Conservation (phyloP, 768 basidiomycete genomes). For the Phylloporus scabripes region DNA sequence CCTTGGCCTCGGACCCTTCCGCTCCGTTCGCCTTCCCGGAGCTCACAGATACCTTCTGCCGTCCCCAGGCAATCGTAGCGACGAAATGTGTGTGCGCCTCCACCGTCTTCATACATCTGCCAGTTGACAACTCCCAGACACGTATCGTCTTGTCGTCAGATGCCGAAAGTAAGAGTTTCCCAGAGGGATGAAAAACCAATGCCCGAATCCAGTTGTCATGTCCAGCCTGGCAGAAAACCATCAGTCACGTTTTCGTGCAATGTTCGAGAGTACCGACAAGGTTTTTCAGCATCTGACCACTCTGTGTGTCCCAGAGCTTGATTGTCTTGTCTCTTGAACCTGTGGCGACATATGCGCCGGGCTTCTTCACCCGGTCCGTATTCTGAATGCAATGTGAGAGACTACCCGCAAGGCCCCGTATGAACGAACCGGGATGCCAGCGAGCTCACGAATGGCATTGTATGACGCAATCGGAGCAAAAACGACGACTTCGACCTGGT, state of each 20-base stretch:
- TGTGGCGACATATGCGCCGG: slow-evolving; percentile 63
- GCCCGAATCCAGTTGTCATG: slow-evolving; percentile 92
- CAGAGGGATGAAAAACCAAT: slow-evolving; percentile 83
- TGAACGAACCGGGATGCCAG: slow-evolving; percentile 58
- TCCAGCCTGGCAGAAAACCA: slow-evolving; percentile 44
- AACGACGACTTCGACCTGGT: slow-evolving; percentile 75
- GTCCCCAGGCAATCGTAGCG: slow-evolving; percentile 75
- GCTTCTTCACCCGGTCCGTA: slow-evolving; percentile 45
- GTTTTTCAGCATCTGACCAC: slow-evolving; percentile 74
- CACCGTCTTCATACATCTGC: slow-evolving; percentile 79
- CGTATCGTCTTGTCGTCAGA: slow-evolving; percentile 91
- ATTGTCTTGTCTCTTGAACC: slow-evolving; percentile 90
- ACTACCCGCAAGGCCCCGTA: neutral
- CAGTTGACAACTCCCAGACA: slow-evolving; percentile 84
- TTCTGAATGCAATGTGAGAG: slow-evolving; percentile 32
- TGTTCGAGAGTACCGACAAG: slow-evolving; percentile 40
- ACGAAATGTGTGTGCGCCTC: slow-evolving; percentile 88
- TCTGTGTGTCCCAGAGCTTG: slow-evolving; percentile 83
- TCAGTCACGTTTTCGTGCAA: slow-evolving; percentile 4
- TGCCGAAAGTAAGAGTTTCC: slow-evolving; percentile 85
- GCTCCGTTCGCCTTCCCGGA: slow-evolving; percentile 35
- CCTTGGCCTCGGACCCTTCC: slow-evolving; percentile 29
- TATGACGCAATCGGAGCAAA: slow-evolving; percentile 79
- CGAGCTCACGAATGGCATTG: slow-evolving; percentile 69
- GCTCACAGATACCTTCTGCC: slow-evolving; percentile 43